A percentile compares a stretch with the other conserved stretches of the same genome.
phyloP scores from a whole-genome alignment of 768 basidiomycete species.

The Termitomyces sp. region DNA sequence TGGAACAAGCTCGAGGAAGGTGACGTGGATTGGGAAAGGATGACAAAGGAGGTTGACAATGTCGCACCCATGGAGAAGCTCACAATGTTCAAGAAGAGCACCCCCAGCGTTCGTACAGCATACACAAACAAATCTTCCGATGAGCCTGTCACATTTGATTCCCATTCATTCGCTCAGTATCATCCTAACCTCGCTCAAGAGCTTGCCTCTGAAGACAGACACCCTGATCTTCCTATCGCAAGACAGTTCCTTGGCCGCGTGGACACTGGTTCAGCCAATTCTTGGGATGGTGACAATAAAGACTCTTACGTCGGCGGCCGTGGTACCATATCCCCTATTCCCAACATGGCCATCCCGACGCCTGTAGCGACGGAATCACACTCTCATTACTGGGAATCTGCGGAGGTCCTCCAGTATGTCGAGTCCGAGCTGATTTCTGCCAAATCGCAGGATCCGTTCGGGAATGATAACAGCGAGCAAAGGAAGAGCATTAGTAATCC shows the following conservation, averaged over 20 bases:
- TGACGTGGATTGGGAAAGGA: conserved; percentile 43
- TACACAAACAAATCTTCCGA: conserved; percentile 43
- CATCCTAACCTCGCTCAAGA: conserved; percentile 50
- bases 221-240: conserved; percentile 26
- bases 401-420: conserved; percentile 48
- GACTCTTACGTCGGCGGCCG: conserved; percentile 37
- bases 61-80: conserved; percentile 54
- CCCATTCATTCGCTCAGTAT: conserved; percentile 54
- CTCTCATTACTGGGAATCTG: conserved; percentile 64
- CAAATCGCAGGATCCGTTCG: conserved; percentile 15
- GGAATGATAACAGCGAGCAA: conserved; percentile 21
- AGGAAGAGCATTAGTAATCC: conserved; percentile 39
- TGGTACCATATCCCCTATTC: conserved; percentile 45
- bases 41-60: conserved; percentile 35
- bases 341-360: conserved; percentile 54
- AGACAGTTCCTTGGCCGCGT: conserved; percentile 40
- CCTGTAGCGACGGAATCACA: conserved; percentile 48
- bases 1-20: conserved; percentile 58
- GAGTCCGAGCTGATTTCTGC: conserved; percentile 25
- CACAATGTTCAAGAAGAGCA: conserved; percentile 62
- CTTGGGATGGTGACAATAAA: conserved; percentile 52
- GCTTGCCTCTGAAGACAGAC: conserved; percentile 33
- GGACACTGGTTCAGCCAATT: conserved; percentile 35
- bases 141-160: conserved; percentile 31
- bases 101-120: conserved; percentile 46